phyloP scores from a whole-genome alignment of 768 basidiomycete species.

The Auriscalpium microsporum region DNA sequence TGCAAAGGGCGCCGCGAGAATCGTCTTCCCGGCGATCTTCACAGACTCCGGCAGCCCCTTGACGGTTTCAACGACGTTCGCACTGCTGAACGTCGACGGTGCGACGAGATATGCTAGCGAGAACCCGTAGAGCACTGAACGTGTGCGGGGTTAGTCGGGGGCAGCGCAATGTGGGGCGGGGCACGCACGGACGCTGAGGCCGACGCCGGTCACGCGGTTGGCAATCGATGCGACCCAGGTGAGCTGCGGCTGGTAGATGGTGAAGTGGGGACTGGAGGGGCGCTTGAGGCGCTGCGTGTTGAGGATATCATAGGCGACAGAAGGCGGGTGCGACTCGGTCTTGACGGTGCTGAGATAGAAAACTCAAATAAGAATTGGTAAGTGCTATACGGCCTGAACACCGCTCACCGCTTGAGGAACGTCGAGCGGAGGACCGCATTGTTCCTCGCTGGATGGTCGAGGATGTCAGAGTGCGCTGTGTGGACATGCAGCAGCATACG shows the following conservation, averaged over 20 bases:
- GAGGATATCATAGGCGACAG: slow-evolving; percentile 53
- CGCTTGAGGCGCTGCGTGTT: slow-evolving; percentile 83
- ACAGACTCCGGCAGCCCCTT: slow-evolving; percentile 64
- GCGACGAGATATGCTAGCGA: slow-evolving; percentile 80
- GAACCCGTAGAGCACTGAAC: slow-evolving; percentile 77
- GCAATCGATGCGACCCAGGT: slow-evolving; percentile 85
- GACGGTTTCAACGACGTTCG: slow-evolving; percentile 65
- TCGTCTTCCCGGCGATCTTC: slow-evolving; percentile 67
- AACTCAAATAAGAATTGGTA: background rate
- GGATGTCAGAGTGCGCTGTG: background rate
- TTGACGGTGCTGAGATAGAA: slow-evolving; percentile 40
- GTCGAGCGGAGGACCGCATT: slow-evolving; percentile 3
- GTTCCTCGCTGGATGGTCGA: slow-evolving; percentile 13
- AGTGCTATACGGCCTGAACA: background rate
- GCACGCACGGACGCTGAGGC: slow-evolving; percentile 65
- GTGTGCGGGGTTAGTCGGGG: background rate
- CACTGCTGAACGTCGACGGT: slow-evolving; percentile 73
- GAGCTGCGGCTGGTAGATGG: slow-evolving; percentile 93
- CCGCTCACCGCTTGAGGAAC: slow-evolving; percentile 14
- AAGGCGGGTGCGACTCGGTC: slow-evolving; percentile 55
- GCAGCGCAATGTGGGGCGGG: too few relatives aligned
- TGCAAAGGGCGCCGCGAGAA: slow-evolving; percentile 81
- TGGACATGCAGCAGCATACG: slow-evolving; percentile 5
- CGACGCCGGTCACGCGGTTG: slow-evolving; percentile 80
- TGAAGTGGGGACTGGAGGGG: slow-evolving; percentile 92